Percentiles rank a stretch among this genome's conserved stretches.
These are phyloP conservation scores for Kurtzmaniella quercitrusa DNA, from an alignment of 1,139 yeast genomes.

Conservation along the genomic window DNA sequence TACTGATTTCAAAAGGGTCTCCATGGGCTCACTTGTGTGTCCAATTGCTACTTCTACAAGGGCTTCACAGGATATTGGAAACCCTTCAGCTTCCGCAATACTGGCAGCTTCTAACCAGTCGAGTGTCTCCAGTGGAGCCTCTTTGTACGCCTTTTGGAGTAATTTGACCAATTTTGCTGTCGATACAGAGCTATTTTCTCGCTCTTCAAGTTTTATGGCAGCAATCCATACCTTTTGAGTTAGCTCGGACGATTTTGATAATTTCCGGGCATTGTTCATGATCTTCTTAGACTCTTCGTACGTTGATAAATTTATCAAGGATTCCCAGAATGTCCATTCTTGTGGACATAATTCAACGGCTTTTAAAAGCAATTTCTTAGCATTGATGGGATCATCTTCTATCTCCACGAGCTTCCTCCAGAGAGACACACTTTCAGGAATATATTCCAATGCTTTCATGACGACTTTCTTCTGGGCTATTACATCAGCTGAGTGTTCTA, in stretches of 20 bases:
- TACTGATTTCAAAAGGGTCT: constrained; percentile 8
- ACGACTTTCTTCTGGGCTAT: constrained; percentile 51
- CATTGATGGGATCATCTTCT: constrained; percentile 44
- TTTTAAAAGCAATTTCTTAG: constrained; percentile 51
- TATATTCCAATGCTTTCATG: constrained; percentile 54
- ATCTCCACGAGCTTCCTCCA: constrained; percentile 52
- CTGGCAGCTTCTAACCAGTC: constrained; percentile 44
- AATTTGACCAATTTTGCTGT: constrained; percentile 38
- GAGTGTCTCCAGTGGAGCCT: constrained; percentile 17
- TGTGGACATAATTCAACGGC: constrained; percentile 70
- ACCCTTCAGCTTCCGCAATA: constrained; percentile 34
- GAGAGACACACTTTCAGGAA: constrained; percentile 43
- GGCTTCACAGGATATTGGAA: constrained; percentile 32
- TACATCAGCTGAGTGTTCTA: constrained; percentile 50
- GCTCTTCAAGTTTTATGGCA: constrained; percentile 70
- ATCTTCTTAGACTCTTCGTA: constrained; percentile 50
- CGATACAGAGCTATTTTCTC: constrained; percentile 27
- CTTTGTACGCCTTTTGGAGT: constrained; percentile 50
- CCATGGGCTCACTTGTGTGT: constrained; percentile 9
- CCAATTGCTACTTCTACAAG: constrained; percentile 23
- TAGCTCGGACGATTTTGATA: constrained; percentile 36
- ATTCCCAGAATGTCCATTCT: constrained; percentile 63
- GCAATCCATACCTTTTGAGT: constrained; percentile 59
- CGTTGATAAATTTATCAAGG: constrained; percentile 38
- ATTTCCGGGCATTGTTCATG: constrained; percentile 58